Evolutionary conservation across 2,329 filamentous ascomycete species (phyloP).

Genomic region (Aaosphaeria pasadenensis): DNA sequence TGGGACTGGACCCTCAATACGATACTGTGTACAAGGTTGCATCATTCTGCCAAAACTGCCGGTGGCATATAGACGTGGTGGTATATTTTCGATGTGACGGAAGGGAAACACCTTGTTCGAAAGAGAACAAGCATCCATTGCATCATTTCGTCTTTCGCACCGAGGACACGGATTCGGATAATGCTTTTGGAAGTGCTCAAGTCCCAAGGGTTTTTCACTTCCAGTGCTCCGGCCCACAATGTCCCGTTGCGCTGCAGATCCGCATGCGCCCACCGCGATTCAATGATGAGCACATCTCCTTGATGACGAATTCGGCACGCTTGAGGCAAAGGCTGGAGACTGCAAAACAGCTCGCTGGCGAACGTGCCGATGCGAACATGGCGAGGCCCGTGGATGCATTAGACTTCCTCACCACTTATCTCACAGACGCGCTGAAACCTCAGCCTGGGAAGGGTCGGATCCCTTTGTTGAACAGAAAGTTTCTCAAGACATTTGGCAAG

Average conservation of each 20-base stretch:
- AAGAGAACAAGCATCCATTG: slow-evolving; percentile 49
- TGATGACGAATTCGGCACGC: slow-evolving; percentile 53
- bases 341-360: slow-evolving; percentile 50
- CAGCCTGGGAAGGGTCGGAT: slow-evolving; percentile 53
- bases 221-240: slow-evolving; percentile 58
- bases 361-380: slow-evolving; percentile 52
- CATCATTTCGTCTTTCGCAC: slow-evolving; percentile 56
- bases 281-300: slow-evolving; percentile 43
- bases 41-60: slow-evolving; percentile 60
- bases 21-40: slow-evolving; percentile 55
- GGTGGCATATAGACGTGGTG: slow-evolving; percentile 59
- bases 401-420: slow-evolving; percentile 57
- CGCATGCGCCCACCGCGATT: slow-evolving; percentile 54
- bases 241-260: slow-evolving; percentile 53
- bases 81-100: slow-evolving; percentile 50
- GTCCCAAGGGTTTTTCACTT: slow-evolving; percentile 42
- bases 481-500: slow-evolving; percentile 60
- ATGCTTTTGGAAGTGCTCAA: slow-evolving; percentile 15
- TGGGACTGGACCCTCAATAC: slow-evolving; percentile 38
- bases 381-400: slow-evolving; percentile 55
- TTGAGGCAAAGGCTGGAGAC: slow-evolving; percentile 54
- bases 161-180: slow-evolving; percentile 6
- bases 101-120: slow-evolving; percentile 40
- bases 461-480: slow-evolving; percentile 60
- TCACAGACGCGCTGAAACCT: slow-evolving; percentile 56